Percentiles rank a stretch among this genome's conserved stretches.
phyloP scores from a whole-genome alignment of 169 alveolate species.

The Plasmodium chabaudi region DNA sequence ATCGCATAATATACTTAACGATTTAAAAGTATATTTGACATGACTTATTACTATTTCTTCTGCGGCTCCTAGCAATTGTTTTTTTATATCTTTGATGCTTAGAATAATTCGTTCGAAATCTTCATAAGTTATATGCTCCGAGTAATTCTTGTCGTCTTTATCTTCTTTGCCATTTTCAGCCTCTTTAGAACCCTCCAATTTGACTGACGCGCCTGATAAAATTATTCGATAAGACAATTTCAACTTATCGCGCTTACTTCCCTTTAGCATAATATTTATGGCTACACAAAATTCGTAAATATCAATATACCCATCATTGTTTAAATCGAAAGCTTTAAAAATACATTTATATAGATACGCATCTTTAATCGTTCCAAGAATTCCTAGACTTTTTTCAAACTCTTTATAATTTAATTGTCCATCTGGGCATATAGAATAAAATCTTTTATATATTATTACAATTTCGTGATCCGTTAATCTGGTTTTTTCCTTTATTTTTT shows the following conservation, averaged over 20 bases:
- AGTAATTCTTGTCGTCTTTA: not conserved
- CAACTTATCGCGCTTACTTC: slow-evolving; percentile 81
- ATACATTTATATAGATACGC: slow-evolving; percentile 70
- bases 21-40: slow-evolving; percentile 62
- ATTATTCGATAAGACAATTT: slow-evolving; percentile 84
- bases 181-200: not conserved
- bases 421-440: slow-evolving; percentile 18
- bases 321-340: slow-evolving; percentile 86
- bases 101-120: slow-evolving; percentile 55
- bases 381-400: slow-evolving; percentile 75
- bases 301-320: slow-evolving; percentile 84
- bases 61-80: slow-evolving; percentile 62
- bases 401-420: slow-evolving; percentile 26
- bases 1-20: slow-evolving; percentile 61
- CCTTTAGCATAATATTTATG: slow-evolving; percentile 85
- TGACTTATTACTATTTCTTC: slow-evolving; percentile 59
- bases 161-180: not conserved
- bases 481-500: slow-evolving; percentile 44
- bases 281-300: slow-evolving; percentile 86
- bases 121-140: slow-evolving; percentile 38
- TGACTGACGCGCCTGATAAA: slow-evolving; percentile 20
- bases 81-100: slow-evolving; percentile 70
- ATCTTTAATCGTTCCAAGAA: slow-evolving; percentile 69
- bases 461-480: slow-evolving; percentile 44
- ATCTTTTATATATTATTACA: slow-evolving; percentile 26